phyloP scores from a whole-genome alignment of 345 rosid species.

The Bretschneidera sinensis region DNA sequence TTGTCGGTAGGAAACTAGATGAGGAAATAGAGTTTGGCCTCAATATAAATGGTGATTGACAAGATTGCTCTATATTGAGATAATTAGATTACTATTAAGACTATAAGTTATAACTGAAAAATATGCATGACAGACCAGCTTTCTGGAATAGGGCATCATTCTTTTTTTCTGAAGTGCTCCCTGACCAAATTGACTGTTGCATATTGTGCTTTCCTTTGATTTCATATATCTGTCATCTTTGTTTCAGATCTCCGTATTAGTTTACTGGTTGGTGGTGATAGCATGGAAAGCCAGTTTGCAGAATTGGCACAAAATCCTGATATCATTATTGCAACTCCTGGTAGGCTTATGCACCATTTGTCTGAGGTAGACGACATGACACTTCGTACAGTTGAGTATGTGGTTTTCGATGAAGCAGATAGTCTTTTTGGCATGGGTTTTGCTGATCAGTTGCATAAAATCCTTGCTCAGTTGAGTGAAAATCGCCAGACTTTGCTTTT shows the following conservation, averaged over 20 bases:
- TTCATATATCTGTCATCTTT: neutral
- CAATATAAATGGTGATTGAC: neutral
- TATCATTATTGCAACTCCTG: conserved; percentile 91
- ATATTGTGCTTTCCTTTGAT: neutral
- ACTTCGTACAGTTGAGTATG: conserved; percentile 77
- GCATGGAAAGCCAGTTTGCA: conserved; percentile 91
- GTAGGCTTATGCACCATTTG: conserved; percentile 92
- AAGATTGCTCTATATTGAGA: neutral
- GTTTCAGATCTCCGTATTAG: conserved; percentile 69
- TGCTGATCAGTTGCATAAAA: conserved; percentile 82
- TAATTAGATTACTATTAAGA: neutral
- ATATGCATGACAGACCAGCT: neutral
- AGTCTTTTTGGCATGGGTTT: conserved; percentile 91
- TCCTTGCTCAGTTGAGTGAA: conserved; percentile 73
- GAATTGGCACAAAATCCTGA: conserved; percentile 91
- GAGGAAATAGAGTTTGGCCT: neutral
- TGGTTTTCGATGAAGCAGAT: conserved; percentile 96
- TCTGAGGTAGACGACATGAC: conserved; percentile 91
- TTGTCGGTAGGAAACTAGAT: no score
- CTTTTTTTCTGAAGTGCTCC: neutral
- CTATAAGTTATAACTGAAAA: no score
- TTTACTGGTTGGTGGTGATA: conserved; percentile 92
- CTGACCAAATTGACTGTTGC: neutral
- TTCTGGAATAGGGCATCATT: neutral
- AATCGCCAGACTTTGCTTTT: conserved; percentile 94